phyloP scores from a whole-genome alignment of 164 flowering plant genomes.

The Chimonanthus praecox region DNA sequence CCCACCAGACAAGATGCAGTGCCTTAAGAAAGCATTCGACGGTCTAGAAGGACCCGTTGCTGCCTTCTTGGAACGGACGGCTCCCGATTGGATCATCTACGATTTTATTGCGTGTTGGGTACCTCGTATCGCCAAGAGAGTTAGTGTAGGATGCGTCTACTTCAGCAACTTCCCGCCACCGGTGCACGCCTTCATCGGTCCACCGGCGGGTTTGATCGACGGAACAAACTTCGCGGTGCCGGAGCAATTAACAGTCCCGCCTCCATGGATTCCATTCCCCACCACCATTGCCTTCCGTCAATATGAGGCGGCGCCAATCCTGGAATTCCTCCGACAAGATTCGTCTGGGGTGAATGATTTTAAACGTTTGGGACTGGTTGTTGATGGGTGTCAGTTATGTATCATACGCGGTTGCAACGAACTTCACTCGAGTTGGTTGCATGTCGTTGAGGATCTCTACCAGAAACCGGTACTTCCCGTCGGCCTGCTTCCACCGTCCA shows the following conservation, averaged over 20 bases:
- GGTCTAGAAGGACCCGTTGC: constrained; percentile 15
- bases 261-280: constrained; percentile 6
- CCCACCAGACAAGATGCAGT: constrained; percentile 15
- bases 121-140: constrained; percentile 16
- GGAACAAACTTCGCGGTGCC: background rate
- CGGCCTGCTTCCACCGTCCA: background rate
- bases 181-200: background rate
- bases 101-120: constrained; percentile 35
- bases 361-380: no score
- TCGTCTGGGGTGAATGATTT: background rate
- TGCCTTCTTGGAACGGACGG: background rate
- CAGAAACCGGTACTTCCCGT: background rate
- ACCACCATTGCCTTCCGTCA: background rate
- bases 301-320: constrained; percentile 10
- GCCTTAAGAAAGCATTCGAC: constrained; percentile 31
- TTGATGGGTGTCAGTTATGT: no score
- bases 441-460: background rate
- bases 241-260: background rate
- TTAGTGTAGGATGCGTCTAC: constrained; percentile 14
- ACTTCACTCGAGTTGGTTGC: no score
- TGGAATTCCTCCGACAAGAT: constrained; percentile 9
- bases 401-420: no score
- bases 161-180: constrained; percentile 15
- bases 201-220: background rate
- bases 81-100: constrained; percentile 34